These are phyloP conservation scores for Chionographis japonica DNA, from an alignment of 106 monocot species.

Conservation along the genomic window DNA sequence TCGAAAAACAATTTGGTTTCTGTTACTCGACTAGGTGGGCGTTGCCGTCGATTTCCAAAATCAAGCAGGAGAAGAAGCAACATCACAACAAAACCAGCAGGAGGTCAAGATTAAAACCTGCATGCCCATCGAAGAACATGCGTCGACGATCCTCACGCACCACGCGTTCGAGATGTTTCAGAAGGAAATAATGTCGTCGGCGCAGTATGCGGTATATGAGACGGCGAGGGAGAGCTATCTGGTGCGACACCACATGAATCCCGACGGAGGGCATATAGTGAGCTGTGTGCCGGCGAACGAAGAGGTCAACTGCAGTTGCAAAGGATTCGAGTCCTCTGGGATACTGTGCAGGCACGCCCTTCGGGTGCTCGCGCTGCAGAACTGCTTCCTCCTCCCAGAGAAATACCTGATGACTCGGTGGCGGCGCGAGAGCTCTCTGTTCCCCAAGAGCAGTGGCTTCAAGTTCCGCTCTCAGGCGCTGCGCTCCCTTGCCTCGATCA, in stretches of 20 bases:
- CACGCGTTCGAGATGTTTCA: conserved; percentile 72
- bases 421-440: conserved; percentile 53
- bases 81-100: conserved; percentile 41
- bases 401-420: conserved; percentile 56
- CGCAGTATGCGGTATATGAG: conserved; percentile 69
- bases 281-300: conserved; percentile 45
- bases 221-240: conserved; percentile 44
- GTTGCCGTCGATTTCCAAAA: conserved; percentile 79
- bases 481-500: conserved; percentile 59
- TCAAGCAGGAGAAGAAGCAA: conserved; percentile 79
- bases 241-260: conserved; percentile 57
- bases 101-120: conserved; percentile 51
- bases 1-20: background rate
- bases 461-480: conserved; percentile 70
- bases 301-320: conserved; percentile 69
- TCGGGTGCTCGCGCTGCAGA: conserved; percentile 60
- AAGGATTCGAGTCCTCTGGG: conserved; percentile 64
- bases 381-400: conserved; percentile 65
- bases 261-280: conserved; percentile 54
- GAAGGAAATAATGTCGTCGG: conserved; percentile 65
- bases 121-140: conserved; percentile 84
- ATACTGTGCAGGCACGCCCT: conserved; percentile 67
- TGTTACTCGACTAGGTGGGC: conserved; percentile 48
- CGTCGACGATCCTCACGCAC: conserved; percentile 60
- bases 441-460: conserved; percentile 44